A percentile compares a stretch with the other conserved stretches of the same genome.
Evolutionary conservation across 495 filamentous ascomycete species (phyloP).

Genomic region (Cenococcum geophilum): DNA sequence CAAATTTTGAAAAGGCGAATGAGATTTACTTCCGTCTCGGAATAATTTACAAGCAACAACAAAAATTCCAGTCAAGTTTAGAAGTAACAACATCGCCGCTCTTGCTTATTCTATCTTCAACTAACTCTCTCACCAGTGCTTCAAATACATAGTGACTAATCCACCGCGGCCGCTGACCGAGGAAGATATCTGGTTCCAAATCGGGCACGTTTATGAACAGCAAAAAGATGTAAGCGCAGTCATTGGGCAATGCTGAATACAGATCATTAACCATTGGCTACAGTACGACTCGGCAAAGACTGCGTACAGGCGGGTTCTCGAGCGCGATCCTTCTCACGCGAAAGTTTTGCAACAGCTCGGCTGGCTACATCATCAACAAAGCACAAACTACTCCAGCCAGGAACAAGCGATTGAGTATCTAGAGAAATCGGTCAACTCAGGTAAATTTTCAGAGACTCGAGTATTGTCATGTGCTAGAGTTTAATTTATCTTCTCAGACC

Average conservation of each 20-base stretch:
- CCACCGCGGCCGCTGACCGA: slow-evolving; percentile 90
- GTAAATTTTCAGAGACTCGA: slow-evolving; percentile 48
- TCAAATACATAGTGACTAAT: slow-evolving; percentile 93
- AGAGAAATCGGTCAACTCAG: slow-evolving; percentile 92
- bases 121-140: slow-evolving; percentile 57
- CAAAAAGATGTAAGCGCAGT: slow-evolving; percentile 86
- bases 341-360: slow-evolving; percentile 98
- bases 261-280: slow-evolving; percentile 34
- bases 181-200: slow-evolving; percentile 99
- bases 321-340: slow-evolving; percentile 91
- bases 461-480: slow-evolving; percentile 13
- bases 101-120: slow-evolving; percentile 1
- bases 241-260: slow-evolving; percentile 2
- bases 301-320: slow-evolving; percentile 88
- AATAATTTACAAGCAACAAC: slow-evolving; percentile 98
- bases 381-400: slow-evolving; percentile 78
- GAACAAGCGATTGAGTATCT: slow-evolving; percentile 95
- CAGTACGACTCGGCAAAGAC: slow-evolving; percentile 89
- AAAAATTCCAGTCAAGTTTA: slow-evolving; percentile 85
- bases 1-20: slow-evolving; percentile 97
- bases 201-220: slow-evolving; percentile 97
- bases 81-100: slow-evolving; percentile 53
- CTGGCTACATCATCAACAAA: slow-evolving; percentile 97
- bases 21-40: slow-evolving; percentile 98
- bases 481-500: slow-evolving; percentile 54